Percentiles rank a stretch among this genome's conserved stretches.
phyloP scores from a whole-genome alignment of 106 monocot species.

The Cymbidium sinense region DNA sequence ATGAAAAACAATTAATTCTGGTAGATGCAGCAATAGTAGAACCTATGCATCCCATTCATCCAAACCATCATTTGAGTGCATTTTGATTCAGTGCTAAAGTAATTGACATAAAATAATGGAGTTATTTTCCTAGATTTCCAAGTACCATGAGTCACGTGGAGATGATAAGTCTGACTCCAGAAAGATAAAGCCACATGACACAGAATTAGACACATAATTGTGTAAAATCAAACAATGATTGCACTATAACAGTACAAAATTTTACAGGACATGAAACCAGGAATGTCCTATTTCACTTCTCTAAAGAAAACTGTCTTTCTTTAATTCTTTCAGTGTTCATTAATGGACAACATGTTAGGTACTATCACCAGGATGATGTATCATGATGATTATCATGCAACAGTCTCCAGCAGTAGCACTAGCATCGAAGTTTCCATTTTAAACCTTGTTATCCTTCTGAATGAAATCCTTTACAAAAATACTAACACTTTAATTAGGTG shows the following conservation, averaged over 20 bases:
- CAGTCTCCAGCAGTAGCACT: too few relatives aligned
- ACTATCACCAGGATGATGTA: neutral
- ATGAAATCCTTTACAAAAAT: too few relatives aligned
- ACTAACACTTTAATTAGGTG: too few relatives aligned
- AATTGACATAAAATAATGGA: neutral
- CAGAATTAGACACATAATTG: too few relatives aligned
- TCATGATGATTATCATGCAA: too few relatives aligned
- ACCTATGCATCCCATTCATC: too few relatives aligned
- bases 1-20: neutral
- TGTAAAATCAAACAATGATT: neutral
- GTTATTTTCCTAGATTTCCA: neutral
- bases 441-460: too few relatives aligned
- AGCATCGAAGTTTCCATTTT: too few relatives aligned
- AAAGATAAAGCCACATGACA: too few relatives aligned
- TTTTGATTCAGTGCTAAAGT: neutral
- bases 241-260: neutral
- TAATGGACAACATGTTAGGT: neutral
- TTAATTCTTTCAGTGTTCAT: neutral
- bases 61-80: too few relatives aligned
- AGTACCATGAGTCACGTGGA: neutral
- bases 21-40: neutral
- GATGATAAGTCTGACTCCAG: neutral
- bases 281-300: neutral
- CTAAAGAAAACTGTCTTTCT: neutral
- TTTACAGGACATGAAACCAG: neutral